Conservation (phyloP, 257 asterid species). For the Solanum neorickii region DNA sequence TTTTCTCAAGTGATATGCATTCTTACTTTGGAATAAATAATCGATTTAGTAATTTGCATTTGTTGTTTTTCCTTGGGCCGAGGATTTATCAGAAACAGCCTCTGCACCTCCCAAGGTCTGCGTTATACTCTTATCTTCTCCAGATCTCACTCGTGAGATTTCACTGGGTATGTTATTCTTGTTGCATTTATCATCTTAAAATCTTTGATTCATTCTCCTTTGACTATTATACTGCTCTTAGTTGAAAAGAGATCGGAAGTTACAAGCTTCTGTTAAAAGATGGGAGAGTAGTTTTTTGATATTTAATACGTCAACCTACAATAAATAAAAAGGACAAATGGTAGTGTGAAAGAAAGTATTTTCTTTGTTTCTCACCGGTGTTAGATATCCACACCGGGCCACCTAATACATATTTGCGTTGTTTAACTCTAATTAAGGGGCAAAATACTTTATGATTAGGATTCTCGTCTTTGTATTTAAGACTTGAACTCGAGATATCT, state of each 20-base stretch:
- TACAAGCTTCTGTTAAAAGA: background rate
- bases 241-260: background rate
- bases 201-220: background rate
- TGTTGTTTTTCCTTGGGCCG: background rate
- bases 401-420: background rate
- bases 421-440: background rate
- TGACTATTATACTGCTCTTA: background rate
- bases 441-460: background rate
- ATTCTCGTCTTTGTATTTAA: rapidly evolving
- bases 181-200: background rate
- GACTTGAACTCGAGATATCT: background rate
- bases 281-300: background rate
- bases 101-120: background rate
- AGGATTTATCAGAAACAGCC: background rate
- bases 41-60: background rate
- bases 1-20: background rate
- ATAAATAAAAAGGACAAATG: background rate
- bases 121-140: background rate
- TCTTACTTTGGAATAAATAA: background rate
- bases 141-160: background rate
- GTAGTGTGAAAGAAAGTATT: background rate
- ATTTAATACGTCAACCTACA: background rate
- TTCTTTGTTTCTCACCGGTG: background rate
- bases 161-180: background rate
- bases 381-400: rapidly evolving